Evolutionary conservation across 768 basidiomycete genomes (phyloP).

Genomic region (Suillus decipiens): DNA sequence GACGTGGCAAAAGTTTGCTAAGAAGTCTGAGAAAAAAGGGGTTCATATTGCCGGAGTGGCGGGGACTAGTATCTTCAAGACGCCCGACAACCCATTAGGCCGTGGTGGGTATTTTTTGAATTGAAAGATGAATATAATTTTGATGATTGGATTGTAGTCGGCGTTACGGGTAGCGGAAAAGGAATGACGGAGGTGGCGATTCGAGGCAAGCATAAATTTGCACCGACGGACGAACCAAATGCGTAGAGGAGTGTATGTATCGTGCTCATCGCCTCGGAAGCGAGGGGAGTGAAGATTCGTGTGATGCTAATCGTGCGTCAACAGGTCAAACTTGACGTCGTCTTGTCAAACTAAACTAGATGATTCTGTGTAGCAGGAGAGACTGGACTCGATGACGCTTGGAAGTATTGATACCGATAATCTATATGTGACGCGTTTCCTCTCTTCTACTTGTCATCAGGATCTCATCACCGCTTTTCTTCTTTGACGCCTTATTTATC

Average conservation of each 20-base stretch:
- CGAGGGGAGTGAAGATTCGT: constrained; percentile 2
- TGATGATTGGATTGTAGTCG: constrained; percentile 51
- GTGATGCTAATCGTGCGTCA: constrained; percentile 14
- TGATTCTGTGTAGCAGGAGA: constrained; percentile 30
- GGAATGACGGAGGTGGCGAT: constrained; percentile 81
- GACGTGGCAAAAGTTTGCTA: constrained; percentile 93
- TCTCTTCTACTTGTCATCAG: constrained; percentile 19
- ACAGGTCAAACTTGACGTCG: constrained; percentile 21
- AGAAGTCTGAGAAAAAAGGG: constrained; percentile 92
- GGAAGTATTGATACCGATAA: constrained; percentile 15
- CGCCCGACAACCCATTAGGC: constrained; percentile 88
- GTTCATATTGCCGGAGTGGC: constrained; percentile 86
- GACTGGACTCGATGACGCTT: constrained; percentile 14
- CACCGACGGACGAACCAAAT: constrained; percentile 45
- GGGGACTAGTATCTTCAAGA: constrained; percentile 93
- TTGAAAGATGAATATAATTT: background rate
- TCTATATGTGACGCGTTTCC: constrained; percentile 27
- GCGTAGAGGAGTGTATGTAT: constrained; percentile 23
- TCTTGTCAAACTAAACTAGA: constrained; percentile 25
- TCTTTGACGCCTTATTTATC: constrained; percentile 16
- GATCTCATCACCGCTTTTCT: constrained; percentile 25
- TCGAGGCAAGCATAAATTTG: constrained; percentile 78
- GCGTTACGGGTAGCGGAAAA: constrained; percentile 89
- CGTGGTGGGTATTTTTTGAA: constrained; percentile 54
- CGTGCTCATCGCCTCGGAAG: background rate